Evolutionary conservation across 306 rosid genomes (phyloP).

Genomic region (Mimosa bimucronata): DNA sequence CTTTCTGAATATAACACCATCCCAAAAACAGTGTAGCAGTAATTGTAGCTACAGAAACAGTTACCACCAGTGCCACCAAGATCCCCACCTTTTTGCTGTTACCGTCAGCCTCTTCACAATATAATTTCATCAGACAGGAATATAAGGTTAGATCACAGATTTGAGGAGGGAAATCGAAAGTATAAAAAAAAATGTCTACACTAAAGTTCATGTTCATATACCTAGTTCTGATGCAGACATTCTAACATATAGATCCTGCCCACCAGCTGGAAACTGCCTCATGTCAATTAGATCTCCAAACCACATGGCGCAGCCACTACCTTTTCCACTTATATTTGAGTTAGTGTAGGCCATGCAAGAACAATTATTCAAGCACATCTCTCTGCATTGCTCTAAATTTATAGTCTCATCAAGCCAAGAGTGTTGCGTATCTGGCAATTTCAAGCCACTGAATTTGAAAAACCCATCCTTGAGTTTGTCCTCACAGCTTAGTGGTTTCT

Average conservation of each 20-base stretch:
- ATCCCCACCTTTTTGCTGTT: slow-evolving; percentile 40
- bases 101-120: slow-evolving; percentile 22
- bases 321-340: slow-evolving; percentile 60
- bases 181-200: neutral
- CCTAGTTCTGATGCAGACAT: slow-evolving; percentile 68
- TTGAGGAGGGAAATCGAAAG: neutral
- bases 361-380: slow-evolving; percentile 43
- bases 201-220: slow-evolving; percentile 34
- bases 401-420: slow-evolving; percentile 54
- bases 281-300: slow-evolving; percentile 62
- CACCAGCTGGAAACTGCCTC: slow-evolving; percentile 54
- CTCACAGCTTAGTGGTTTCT: slow-evolving; percentile 41
- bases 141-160: slow-evolving; percentile 29
- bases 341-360: slow-evolving; percentile 69
- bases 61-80: slow-evolving; percentile 30
- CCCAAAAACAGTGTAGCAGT: slow-evolving; percentile 27
- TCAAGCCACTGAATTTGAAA: slow-evolving; percentile 40
- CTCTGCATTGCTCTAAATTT: slow-evolving; percentile 43
- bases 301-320: slow-evolving; percentile 80
- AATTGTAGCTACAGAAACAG: slow-evolving; percentile 21
- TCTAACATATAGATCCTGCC: slow-evolving; percentile 64
- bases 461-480: slow-evolving; percentile 44
- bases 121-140: slow-evolving; percentile 34
- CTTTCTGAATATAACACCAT: slow-evolving; percentile 38
- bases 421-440: slow-evolving; percentile 60